Percentiles rank a stretch among this genome's conserved stretches.
These are phyloP conservation scores for Graphilbum fragrans DNA, from an alignment of 2,329 filamentous ascomycete species.

Conservation along the genomic window DNA sequence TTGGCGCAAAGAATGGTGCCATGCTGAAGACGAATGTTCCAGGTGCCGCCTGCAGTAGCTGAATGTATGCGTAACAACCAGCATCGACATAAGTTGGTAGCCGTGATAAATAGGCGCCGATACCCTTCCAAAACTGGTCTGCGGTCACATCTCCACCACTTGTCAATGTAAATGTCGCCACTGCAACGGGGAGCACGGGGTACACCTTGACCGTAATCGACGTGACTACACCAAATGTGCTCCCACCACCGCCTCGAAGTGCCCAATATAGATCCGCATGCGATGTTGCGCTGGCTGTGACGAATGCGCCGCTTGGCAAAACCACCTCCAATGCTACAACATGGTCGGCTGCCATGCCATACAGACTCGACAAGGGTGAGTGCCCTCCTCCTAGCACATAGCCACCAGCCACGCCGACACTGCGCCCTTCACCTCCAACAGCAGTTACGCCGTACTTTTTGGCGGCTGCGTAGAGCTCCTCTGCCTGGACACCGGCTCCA, in stretches of 20 bases:
- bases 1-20: slow-evolving; percentile 15
- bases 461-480: slow-evolving; percentile 39
- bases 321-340: slow-evolving; percentile 35
- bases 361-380: slow-evolving; percentile 35
- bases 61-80: slow-evolving; percentile 20
- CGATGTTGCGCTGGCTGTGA: slow-evolving; percentile 25
- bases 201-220: slow-evolving; percentile 12
- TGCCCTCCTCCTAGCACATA: slow-evolving; percentile 40
- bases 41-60: slow-evolving; percentile 10
- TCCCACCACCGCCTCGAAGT: slow-evolving; percentile 30
- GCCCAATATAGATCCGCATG: slow-evolving; percentile 38
- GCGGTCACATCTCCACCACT: slow-evolving; percentile 22
- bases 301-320: slow-evolving; percentile 28
- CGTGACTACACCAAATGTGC: slow-evolving; percentile 25
- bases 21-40: slow-evolving; percentile 14
- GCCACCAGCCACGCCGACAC: slow-evolving; percentile 38
- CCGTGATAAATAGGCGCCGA: slow-evolving; percentile 16
- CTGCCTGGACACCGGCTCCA: slow-evolving; percentile 36
- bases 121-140: slow-evolving; percentile 22
- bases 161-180: slow-evolving; percentile 13
- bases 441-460: slow-evolving; percentile 31
- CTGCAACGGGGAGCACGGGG: slow-evolving; percentile 11
- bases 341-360: slow-evolving; percentile 38
- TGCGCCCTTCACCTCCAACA: slow-evolving; percentile 32
- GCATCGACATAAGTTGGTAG: slow-evolving; percentile 16